Evolutionary conservation across 192 early-diverging fungal genomes (phyloP).

Genomic region (Entomortierella chlamydospora): DNA sequence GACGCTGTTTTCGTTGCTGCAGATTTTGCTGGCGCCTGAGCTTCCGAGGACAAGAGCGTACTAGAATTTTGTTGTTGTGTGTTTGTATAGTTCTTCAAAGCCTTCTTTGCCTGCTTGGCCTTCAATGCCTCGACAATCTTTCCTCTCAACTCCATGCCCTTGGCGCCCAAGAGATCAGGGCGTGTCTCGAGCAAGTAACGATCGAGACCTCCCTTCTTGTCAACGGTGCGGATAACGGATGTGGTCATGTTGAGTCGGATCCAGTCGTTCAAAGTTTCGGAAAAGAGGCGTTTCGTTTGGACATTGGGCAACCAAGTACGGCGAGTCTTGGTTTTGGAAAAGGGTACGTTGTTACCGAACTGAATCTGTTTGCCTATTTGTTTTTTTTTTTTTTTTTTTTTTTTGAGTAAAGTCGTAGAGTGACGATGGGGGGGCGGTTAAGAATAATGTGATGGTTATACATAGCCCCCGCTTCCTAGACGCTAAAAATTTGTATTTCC

Average conservation of each 20-base stretch:
- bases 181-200: slow-evolving; percentile 76
- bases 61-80: slow-evolving; percentile 8
- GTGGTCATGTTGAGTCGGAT: slow-evolving; percentile 74
- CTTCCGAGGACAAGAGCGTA: slow-evolving; percentile 13
- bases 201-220: slow-evolving; percentile 88
- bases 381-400: too few species aligned
- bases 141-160: slow-evolving; percentile 41
- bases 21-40: slow-evolving; percentile 2
- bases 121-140: slow-evolving; percentile 65
- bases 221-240: slow-evolving; percentile 77
- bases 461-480: too few species aligned
- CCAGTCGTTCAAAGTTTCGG: slow-evolving; percentile 67
- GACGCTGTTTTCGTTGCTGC: slow-evolving; percentile 4
- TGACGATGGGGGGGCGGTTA: too few species aligned
- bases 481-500: too few species aligned
- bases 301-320: slow-evolving; percentile 86
- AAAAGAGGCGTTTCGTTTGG: slow-evolving; percentile 73
- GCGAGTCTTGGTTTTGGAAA: slow-evolving; percentile 79
- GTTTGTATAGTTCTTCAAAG: slow-evolving; percentile 4
- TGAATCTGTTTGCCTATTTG: slow-evolving; percentile 64
- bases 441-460: too few species aligned
- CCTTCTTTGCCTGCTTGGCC: slow-evolving; percentile 63
- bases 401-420: too few species aligned
- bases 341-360: slow-evolving; percentile 70
- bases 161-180: slow-evolving; percentile 69